Evolutionary conservation across 1,139 yeast species (phyloP), one percentile per base, ranked within the genome.

Genomic region (Trichomonascaceae sp.): DNA sequence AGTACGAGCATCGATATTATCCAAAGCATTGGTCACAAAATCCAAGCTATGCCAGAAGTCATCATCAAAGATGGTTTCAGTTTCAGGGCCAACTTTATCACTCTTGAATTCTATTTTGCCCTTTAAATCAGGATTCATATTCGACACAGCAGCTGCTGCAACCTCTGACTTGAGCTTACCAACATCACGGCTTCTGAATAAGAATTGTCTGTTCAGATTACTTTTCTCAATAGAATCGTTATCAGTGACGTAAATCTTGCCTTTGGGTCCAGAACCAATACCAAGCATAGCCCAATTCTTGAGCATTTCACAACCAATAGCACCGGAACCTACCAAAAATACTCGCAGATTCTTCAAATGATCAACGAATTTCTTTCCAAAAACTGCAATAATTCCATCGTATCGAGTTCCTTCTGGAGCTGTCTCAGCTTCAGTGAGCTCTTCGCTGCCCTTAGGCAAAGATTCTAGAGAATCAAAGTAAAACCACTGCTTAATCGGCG

Each of bases 241-340:
- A 73, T 93, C 99, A 45, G 99, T 93, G 48, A 95, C 85, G 52
- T 74, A 73, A 58, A 93, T 87, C 62, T 82, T 79, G 65, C 99
- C 99, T 2, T 85, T 71, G 43, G 93, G 88, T 38, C 99, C 98
- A 24, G 95, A 78, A 38, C 96, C 98, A 55, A 93, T 76, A 50
- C 99, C 99, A 83, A 91, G 80, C 81, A 93, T 80, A 8, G 99
- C 97, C 98, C 98, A 93, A 68, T 90, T 91, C 73, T 93, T 93
- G 66, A 93, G 78, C 95, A 95, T 93, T 74, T 93, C 99, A 74
- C 99, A 93, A 49, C 99, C 99, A 76, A 93, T 93, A 43, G 99
- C 99, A 68, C 99, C 99, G 1, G 98, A 83, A 51, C 99, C 99
- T 45, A 93, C 99, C 61, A 93, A 76, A 70, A 93, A 93, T 4